Evolutionary conservation across 768 basidiomycete species (phyloP), one percentile per base, ranked within the genome.

Genomic region (Tylopilus vinaceipallidus): DNA sequence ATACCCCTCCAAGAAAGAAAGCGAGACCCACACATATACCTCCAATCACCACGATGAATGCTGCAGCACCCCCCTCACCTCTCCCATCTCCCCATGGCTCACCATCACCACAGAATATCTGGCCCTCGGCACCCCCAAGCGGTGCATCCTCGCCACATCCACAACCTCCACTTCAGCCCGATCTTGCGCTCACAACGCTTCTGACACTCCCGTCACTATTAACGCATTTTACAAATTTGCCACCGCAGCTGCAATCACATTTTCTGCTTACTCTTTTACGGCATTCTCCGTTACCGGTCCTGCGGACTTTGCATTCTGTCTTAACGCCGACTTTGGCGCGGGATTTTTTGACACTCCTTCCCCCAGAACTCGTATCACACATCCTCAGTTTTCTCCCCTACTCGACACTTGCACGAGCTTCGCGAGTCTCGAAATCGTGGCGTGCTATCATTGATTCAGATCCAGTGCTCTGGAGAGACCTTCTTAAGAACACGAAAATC

Each of bases 271-370:
- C 92, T 22, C 82, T 98, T 50, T 75, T 99, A 27, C 87, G 93
- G 52, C 91, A 95, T 60, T 92, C 94, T 5, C 86, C 94, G 3
- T 80, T 95, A 17, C 86, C 92, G 4, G 95, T 98, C 32, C 78
- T 99, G 23, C 88, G 95, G 44, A 89, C 88, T 1, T 71, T 98
- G 14, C 87, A 95, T 62, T 84, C 87, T 30, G 88, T 98, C 59
- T 76, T 98, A 58, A 86, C 88, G 1, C 91, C 89, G 22, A 93
- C 92, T 3, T 76, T 98, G 24, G 91, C 93, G 19, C 88, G 95
- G 58, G 97, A 99, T 70, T 99, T 98, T 67, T 79, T 98, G 57
- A 86, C 88, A 2, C 80, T 91, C 33, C 81, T 98, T 10, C 97
- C 97, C 5, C 85, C 90, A 29, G 95, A 99, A 61, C 82, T 99